Conservation (phyloP, 169 alveolate species). For the Perkinsus olseni region DNA sequence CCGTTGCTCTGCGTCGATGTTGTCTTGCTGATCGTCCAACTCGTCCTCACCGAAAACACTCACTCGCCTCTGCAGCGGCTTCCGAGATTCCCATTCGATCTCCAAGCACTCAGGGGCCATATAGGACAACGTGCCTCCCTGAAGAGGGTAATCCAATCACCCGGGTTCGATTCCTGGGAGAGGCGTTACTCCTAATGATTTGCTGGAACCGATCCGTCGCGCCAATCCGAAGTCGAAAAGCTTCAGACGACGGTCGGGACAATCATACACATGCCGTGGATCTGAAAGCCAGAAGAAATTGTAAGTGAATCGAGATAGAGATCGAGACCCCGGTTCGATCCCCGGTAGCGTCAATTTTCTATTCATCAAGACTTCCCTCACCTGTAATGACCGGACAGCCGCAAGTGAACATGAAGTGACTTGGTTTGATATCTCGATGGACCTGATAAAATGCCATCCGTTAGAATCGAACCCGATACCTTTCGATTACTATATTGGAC, state of each 20-base stretch:
- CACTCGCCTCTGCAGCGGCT: neutral
- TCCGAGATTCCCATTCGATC: neutral
- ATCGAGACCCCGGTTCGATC: neutral
- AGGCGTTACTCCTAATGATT: neutral
- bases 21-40: neutral
- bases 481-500: neutral
- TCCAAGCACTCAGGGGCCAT: neutral
- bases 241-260: neutral
- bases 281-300: neutral
- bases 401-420: neutral
- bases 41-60: neutral
- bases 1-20: neutral
- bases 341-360: neutral
- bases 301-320: too few species aligned
- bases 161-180: neutral
- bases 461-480: neutral
- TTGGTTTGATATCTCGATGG: neutral
- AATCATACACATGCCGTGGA: neutral
- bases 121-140: neutral
- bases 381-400: neutral
- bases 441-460: neutral
- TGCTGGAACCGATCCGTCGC: neutral
- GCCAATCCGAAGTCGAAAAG: neutral
- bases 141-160: neutral
- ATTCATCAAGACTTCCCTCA: neutral